Base-by-base conservation (phyloP, 2,329 filamentous ascomycete species). In the Fusarium transvaalense region DNA sequence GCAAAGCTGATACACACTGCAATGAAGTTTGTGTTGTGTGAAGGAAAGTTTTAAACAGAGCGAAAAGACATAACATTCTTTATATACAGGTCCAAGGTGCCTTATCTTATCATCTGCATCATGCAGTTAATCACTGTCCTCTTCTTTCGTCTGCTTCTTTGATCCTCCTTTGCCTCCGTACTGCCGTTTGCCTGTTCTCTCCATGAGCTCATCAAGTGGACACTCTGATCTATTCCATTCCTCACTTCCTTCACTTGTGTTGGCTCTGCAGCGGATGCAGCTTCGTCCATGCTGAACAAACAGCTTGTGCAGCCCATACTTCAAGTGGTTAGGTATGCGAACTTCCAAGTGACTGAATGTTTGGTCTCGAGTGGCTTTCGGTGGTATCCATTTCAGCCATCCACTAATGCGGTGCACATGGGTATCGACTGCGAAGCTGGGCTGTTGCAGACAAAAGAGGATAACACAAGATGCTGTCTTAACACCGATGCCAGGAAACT, bases 401-500 rank as follows among this genome's bases (percentile, higher is more conserved):
- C 72, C 71, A 19, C 61, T 61, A 12, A 75, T 66, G 12, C 72
- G 72, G 47, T 75, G 71, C 31, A 75, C 72, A 29, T 75, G 72
- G 4, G 72, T 75, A 31, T 75, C 72, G 25, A 75, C 72, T n/a
- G 72, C 72, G 42, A 75, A 75, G 56, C 72, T 75, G 6, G 72
- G 72, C 32, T 75, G 72, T 31, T 72, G 72, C 17, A 75, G 59
- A 17, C 72, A 75, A 47, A 75, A 75, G 13, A 75, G 50, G 25
- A 75, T 75, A 50, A 75, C 72, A 17, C 72, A 75, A 10, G 72
- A 75, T n/a, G 72, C 69, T 34, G 72, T 75, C 54, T 75, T 75
- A 23, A 75, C 72, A 3, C 72, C 72, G 35, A 75, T 75, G 4
- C 72, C 72, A 5, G 72, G 72, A 39, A 75, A 75, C 41, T 71